phyloP scores from a whole-genome alignment of 495 filamentous ascomycete species.

The Amphirosellinia nigrospora region DNA sequence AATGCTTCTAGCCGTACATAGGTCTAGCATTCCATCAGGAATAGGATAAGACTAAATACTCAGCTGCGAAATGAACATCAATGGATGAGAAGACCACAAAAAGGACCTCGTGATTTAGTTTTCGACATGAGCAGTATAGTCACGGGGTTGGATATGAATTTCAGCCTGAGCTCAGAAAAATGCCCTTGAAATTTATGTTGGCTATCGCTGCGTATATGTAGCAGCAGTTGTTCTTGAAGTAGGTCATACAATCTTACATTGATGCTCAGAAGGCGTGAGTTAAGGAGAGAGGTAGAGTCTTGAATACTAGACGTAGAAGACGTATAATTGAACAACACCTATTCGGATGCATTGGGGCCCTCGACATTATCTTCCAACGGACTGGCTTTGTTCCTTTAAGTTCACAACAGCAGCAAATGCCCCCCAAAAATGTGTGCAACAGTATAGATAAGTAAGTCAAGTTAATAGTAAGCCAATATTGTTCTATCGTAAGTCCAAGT shows the following conservation, averaged over 20 bases:
- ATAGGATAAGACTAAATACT: neutral
- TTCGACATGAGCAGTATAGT: neutral
- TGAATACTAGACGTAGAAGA: neutral
- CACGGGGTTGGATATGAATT: neutral
- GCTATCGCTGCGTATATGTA: neutral
- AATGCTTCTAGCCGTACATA: neutral
- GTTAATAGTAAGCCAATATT: too few relatives aligned
- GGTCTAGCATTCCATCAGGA: too few relatives aligned
- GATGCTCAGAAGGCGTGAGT: neutral
- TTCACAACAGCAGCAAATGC: too few relatives aligned
- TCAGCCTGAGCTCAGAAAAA: neutral
- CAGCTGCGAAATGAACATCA: neutral
- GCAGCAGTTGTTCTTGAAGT: neutral
- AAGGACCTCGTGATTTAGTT: neutral
- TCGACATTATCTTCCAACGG: neutral
- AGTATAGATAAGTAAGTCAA: too few relatives aligned
- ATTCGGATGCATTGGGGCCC: neutral
- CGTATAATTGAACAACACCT: neutral
- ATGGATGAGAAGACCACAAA: neutral
- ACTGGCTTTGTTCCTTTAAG: neutral
- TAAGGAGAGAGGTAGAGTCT: neutral
- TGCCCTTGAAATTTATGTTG: neutral
- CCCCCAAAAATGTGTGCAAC: too few relatives aligned
- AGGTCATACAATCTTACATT: neutral
- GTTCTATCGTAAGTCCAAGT: too few relatives aligned